Percentiles rank a stretch among this genome's conserved stretches.
Evolutionary conservation across 192 early-diverging fungal species (phyloP).

Genomic region (Gaertneriomyces sp.): DNA sequence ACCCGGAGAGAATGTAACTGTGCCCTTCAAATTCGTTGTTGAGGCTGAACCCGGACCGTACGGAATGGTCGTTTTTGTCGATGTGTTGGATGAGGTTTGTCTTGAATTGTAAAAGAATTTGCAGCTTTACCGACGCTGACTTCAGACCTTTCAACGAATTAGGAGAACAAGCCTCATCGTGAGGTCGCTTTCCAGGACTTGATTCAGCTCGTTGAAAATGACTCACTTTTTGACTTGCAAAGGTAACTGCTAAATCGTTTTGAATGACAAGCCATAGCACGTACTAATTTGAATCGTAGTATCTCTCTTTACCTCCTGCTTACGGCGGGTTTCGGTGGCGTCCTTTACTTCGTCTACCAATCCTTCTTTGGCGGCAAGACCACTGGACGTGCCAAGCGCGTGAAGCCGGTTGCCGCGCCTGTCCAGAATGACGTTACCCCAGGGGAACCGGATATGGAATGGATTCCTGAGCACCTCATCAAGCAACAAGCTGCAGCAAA

Average conservation of each 20-base stretch:
- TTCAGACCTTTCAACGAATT: not conserved
- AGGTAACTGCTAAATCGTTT: slow-evolving; percentile 34
- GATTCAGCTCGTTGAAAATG: slow-evolving; percentile 45
- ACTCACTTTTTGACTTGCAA: slow-evolving; percentile 57
- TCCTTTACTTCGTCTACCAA: slow-evolving; percentile 44
- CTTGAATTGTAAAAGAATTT: not conserved
- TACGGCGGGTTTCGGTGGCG: slow-evolving; percentile 35
- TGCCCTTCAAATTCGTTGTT: slow-evolving; percentile 46
- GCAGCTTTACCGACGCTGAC: slow-evolving; percentile 3
- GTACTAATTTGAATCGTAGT: slow-evolving; percentile 20
- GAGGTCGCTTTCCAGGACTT: slow-evolving; percentile 47
- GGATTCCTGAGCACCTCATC: slow-evolving; percentile 49
- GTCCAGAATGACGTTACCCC: slow-evolving; percentile 8
- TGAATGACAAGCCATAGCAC: not conserved
- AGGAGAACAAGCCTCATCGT: slow-evolving; percentile 31
- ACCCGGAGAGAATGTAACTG: slow-evolving; percentile 29
- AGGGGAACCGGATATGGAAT: slow-evolving; percentile 46
- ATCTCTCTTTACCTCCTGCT: slow-evolving; percentile 49
- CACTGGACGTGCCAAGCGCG: slow-evolving; percentile 2
- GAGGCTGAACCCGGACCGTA: slow-evolving; percentile 46
- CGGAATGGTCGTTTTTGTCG: slow-evolving; percentile 42
- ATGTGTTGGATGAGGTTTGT: slow-evolving; percentile 42
- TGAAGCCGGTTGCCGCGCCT: slow-evolving; percentile 4
- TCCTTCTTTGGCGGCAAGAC: slow-evolving; percentile 42
- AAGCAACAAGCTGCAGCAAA: slow-evolving; percentile 2